Evolutionary conservation across 768 basidiomycete genomes (phyloP), one percentile per base, ranked within the genome.

Genomic region (Auricularia sp.): DNA sequence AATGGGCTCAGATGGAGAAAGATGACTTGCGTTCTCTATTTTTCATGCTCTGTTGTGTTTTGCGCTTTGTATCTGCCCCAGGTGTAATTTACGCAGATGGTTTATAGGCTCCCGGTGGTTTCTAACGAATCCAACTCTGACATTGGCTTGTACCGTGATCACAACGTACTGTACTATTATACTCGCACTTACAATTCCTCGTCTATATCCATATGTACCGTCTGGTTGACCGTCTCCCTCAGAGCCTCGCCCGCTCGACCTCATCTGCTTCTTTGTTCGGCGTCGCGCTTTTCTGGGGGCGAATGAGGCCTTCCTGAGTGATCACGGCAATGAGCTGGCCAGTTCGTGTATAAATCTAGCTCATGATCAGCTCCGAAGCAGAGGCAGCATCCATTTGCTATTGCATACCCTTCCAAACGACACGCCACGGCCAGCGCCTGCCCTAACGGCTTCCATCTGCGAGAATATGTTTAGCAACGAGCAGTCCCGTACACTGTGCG

Each of bases 251-350:
- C 8, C 56, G 56, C 56, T 59, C 56, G 24, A 59, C 56, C 24
- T 59, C 56, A 2, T 29, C 34, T 24, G 56, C 56, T 29, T 59
- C 56, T 59, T 59, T 59, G 16, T 24, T 29, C 56, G 56, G 56
- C 3, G 24, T 24, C 14, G 24, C 11, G 34, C 24, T 24, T 18
- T 59, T 29, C 10, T 33, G 5, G 8, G 56, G 56, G 5, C 56
- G 56, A 18, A 59, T 59, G 34, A 59, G 29, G 24, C 90, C 91
- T 77, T 92, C 91, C 72, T 93, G 91, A 33, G 87, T 84, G 35
- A 83, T 85, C 13, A 89, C 83, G n/a, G 90, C 91, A 33, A 92
- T 80, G 13, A 92, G 76, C 5, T 71, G 81, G 7, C 90, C 90
- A 33, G 75, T 72, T 34, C 79, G 83, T n/a, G 85, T 85, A 72